A percentile compares a stretch with the other conserved stretches of the same genome.
Conservation (phyloP, 208 protist species). For the Angomonas ambiguus region DNA sequence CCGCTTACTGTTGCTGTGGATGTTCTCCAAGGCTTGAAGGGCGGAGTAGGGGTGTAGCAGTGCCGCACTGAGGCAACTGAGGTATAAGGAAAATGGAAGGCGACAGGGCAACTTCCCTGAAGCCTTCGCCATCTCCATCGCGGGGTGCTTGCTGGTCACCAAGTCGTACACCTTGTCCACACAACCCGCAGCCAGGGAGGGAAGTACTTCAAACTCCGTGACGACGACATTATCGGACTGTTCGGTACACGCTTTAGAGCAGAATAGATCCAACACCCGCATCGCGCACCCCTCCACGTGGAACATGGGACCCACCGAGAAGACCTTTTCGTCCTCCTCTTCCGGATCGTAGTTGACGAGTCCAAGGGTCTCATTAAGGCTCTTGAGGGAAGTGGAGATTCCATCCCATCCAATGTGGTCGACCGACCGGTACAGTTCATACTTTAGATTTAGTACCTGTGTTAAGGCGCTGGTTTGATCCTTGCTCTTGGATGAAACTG, state of each 20-base stretch:
- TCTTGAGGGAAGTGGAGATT: constrained; percentile 54
- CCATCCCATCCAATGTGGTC: constrained; percentile 43
- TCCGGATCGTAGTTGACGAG: constrained; percentile 53
- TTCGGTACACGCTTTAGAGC: constrained; percentile 41
- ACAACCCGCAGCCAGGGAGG: constrained; percentile 64
- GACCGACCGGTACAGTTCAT: constrained; percentile 33
- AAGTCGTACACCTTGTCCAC: constrained; percentile 66
- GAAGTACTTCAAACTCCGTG: constrained; percentile 71
- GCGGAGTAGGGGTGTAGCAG: constrained; percentile 69
- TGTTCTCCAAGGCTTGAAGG: constrained; percentile 53
- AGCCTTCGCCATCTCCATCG: constrained; percentile 44
- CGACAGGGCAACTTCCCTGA: constrained; percentile 36
- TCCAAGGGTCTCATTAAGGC: constrained; percentile 71
- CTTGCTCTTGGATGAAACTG: not conserved
- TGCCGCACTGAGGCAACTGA: constrained; percentile 65
- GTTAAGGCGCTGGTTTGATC: not conserved
- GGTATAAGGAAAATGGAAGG: constrained; percentile 55
- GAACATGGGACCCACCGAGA: not conserved
- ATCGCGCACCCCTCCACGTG: constrained; percentile 33
- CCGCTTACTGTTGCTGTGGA: constrained; percentile 57
- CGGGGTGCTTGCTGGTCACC: constrained; percentile 57
- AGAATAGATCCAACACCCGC: constrained; percentile 77
- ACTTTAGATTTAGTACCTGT: constrained; percentile 1
- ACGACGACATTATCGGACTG: constrained; percentile 60
- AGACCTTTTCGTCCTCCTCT: constrained; percentile 3